These are phyloP conservation scores for Glonium stellatum DNA, from an alignment of 495 filamentous ascomycete genomes.

Conservation along the genomic window DNA sequence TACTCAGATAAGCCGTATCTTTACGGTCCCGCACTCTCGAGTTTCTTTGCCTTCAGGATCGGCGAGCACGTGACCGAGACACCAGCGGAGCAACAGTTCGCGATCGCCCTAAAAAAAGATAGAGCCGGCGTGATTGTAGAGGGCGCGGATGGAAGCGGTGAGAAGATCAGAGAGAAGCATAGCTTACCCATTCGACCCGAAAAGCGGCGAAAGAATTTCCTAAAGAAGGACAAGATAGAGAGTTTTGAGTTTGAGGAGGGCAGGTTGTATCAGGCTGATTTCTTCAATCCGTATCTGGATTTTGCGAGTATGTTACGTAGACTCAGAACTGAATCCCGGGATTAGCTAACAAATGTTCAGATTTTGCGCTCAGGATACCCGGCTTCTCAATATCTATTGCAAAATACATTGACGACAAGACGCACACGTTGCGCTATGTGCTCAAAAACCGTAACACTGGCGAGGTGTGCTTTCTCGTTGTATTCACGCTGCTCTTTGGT, in stretches of 20 bases:
- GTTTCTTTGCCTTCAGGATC: conserved; percentile 35
- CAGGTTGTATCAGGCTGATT: conserved; percentile 66
- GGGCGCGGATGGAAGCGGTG: conserved; percentile 48
- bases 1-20: conserved; percentile 81
- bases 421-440: conserved; percentile 34
- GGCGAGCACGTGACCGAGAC: conserved; percentile 9
- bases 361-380: conserved; percentile 35
- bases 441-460: conserved; percentile 34
- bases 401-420: conserved; percentile 37
- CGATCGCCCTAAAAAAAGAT: conserved; percentile 6
- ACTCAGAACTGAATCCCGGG: background rate
- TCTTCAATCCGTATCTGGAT: conserved; percentile 87
- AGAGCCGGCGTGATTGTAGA: conserved; percentile 26
- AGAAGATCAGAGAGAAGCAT: conserved; percentile 45
- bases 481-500: conserved; percentile 35
- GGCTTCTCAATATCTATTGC: conserved; percentile 34
- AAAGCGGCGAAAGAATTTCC: conserved; percentile 37
- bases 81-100: conserved; percentile 7
- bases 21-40: conserved; percentile 67
- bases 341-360: conserved; percentile 7
- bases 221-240: conserved; percentile 42
- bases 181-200: conserved; percentile 30
- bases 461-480: conserved; percentile 33
- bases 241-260: conserved; percentile 53
- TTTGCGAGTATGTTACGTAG: conserved; percentile 53